phyloP scores from a whole-genome alignment of 352 stramenopile species.

The Plasmopara muralis region DNA sequence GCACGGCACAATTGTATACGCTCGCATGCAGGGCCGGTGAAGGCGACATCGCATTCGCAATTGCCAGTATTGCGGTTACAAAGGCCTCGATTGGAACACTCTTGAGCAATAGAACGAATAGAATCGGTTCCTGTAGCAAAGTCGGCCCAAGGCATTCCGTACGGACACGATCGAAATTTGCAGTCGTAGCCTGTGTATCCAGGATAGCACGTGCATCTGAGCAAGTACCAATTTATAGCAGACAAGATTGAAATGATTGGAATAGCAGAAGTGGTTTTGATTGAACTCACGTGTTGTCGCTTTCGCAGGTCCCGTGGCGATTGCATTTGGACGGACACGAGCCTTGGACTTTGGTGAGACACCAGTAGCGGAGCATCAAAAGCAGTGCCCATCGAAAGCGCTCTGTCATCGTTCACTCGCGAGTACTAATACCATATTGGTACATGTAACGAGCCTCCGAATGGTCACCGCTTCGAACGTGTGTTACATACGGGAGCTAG shows the following conservation, averaged over 20 bases:
- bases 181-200: slow-evolving; percentile 89
- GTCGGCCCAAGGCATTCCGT: slow-evolving; percentile 52
- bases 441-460: slow-evolving; percentile 1
- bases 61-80: slow-evolving; percentile 69
- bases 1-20: slow-evolving; percentile 59
- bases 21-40: slow-evolving; percentile 62
- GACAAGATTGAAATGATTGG: not conserved
- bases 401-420: slow-evolving; percentile 5
- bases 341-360: slow-evolving; percentile 5
- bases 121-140: slow-evolving; percentile 39
- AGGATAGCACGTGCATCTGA: slow-evolving; percentile 76
- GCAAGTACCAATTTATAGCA: not conserved
- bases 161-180: slow-evolving; percentile 62
- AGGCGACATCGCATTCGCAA: slow-evolving; percentile 79
- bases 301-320: slow-evolving; percentile 49
- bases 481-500: too few species aligned
- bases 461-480: slow-evolving; percentile 4
- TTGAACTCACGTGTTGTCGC: slow-evolving; percentile 43
- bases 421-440: not conserved
- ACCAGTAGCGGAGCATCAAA: slow-evolving; percentile 8
- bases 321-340: slow-evolving; percentile 60
- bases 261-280: not conserved
- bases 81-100: slow-evolving; percentile 67
- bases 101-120: slow-evolving; percentile 32
- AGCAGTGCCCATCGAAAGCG: slow-evolving; percentile 5